phyloP scores from a whole-genome alignment of 148 eudicot genomes.

The Simmondsia chinensis region DNA sequence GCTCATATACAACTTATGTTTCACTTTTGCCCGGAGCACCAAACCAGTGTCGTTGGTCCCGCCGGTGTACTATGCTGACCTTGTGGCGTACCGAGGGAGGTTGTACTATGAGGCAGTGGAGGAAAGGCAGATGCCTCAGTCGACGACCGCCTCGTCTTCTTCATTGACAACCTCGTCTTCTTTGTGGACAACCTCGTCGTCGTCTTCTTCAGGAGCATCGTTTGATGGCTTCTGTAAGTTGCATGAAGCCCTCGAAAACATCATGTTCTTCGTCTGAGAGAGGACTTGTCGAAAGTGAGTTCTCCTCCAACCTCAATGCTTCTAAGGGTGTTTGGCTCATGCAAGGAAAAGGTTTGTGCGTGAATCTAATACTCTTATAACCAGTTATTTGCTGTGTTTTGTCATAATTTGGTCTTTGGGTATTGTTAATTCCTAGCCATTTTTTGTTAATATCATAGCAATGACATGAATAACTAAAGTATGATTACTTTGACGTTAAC shows the following conservation, averaged over 20 bases:
- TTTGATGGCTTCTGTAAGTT: conserved; percentile 21
- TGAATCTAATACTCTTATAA: conserved; percentile 44
- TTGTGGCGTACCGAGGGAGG: conserved; percentile 74
- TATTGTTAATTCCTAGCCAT: no score
- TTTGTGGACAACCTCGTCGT: conserved; percentile 4
- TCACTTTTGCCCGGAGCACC: conserved; percentile 75
- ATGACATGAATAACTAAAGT: no score
- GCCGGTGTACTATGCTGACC: conserved; percentile 84
- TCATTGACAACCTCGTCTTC: conserved; percentile 14
- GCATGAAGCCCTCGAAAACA: conserved; percentile 28
- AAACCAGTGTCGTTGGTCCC: conserved; percentile 41
- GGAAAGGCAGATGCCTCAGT: conserved; percentile 3
- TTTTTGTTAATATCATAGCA: no score
- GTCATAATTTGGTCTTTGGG: not conserved
- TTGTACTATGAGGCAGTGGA: conserved; percentile 25
- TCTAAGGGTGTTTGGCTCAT: conserved; percentile 23
- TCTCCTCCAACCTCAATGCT: conserved; percentile 9
- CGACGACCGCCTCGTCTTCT: no score
- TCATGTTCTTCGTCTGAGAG: conserved; percentile 47
- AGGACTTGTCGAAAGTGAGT: not conserved
- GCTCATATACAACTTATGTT: conserved; percentile 70
- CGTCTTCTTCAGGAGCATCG: conserved; percentile 12
- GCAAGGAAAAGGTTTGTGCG: conserved; percentile 37
- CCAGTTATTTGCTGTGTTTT: no score
- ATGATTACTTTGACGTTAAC: no score